Conservation (phyloP, 306 rosid species). For the Psophocarpus tetragonolobus region DNA sequence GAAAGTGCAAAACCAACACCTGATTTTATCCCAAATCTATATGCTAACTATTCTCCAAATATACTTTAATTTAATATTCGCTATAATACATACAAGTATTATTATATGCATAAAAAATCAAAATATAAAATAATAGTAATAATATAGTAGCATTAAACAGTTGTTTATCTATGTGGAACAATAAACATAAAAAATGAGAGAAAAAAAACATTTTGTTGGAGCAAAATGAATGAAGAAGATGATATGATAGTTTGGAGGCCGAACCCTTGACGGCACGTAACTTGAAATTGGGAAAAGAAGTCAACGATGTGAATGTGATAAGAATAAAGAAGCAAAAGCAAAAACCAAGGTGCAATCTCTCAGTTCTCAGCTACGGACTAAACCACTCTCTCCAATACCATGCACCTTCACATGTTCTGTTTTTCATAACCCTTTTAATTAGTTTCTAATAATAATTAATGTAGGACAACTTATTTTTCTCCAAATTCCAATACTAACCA, state of each 20-base stretch:
- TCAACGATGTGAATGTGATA: conserved; percentile 49
- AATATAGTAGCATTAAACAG: no score
- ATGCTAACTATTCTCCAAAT: no score
- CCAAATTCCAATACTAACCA: conserved; percentile 17
- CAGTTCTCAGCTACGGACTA: not conserved
- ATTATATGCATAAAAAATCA: no score
- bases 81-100: no score
- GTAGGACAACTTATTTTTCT: not conserved
- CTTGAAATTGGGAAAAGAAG: conserved; percentile 43
- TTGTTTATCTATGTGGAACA: no score
- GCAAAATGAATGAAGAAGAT: not conserved
- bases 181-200: no score
- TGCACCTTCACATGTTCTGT: not conserved
- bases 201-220: no score
- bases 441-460: not conserved
- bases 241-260: conserved; percentile 41
- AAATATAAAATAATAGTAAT: no score
- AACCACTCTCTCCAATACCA: not conserved
- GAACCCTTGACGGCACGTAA: conserved; percentile 74
- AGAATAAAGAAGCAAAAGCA: not conserved
- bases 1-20: no score
- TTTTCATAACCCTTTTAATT: no score
- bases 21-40: no score
- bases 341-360: not conserved
- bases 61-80: no score